Evolutionary conservation across 495 filamentous ascomycete species (phyloP), one percentile per base, ranked within the genome.

Genomic region (Penicillium fimorum): DNA sequence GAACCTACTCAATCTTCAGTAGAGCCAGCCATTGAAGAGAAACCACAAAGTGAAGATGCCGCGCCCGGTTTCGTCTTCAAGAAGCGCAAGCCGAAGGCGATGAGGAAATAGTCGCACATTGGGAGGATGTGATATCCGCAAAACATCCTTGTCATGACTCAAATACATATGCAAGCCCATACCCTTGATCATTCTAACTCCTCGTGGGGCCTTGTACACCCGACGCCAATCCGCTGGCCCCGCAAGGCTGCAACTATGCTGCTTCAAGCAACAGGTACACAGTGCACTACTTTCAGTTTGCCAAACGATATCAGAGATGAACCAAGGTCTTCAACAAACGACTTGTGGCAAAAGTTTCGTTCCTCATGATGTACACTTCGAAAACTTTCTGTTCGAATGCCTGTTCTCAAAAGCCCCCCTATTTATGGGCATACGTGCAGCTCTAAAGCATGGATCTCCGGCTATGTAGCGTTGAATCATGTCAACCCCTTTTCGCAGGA

Each of bases 51-150:
- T 3, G 66, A 69, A 49, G 64, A 68, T 12, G 59, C 67, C 33
- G 63, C 57, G 5, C 60, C 69, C 4, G 80, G 73, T 0, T 79
- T 93, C 18, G 74, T 94, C 12, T 97, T 97, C 76, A 97, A 96
- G 74, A 96, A 96, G 73, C 84, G 92, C 59, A 96, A 94, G 66
- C 80, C 87, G 1, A 96, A 92, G 69, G 83, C 84, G 32, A 82
- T 89, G 61, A 70, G 65, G 58, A 76, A 71, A 70, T 76, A 64
- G 49, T 47, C 8, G 6, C 29, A 30, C 42, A 30, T 18, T 12
- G 12, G 8, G 18, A 56, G 47, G 42, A 60, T 51, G 38, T 43
- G 18, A 37, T 47, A 13, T 38, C 25, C 11, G 4, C 46, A 33
- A 24, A 29, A 2, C 17, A 22, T 43, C 3, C 3, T 38, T 27